These are phyloP conservation scores for Hortaea werneckii DNA, from an alignment of 2,329 filamentous ascomycete species.

Conservation along the genomic window DNA sequence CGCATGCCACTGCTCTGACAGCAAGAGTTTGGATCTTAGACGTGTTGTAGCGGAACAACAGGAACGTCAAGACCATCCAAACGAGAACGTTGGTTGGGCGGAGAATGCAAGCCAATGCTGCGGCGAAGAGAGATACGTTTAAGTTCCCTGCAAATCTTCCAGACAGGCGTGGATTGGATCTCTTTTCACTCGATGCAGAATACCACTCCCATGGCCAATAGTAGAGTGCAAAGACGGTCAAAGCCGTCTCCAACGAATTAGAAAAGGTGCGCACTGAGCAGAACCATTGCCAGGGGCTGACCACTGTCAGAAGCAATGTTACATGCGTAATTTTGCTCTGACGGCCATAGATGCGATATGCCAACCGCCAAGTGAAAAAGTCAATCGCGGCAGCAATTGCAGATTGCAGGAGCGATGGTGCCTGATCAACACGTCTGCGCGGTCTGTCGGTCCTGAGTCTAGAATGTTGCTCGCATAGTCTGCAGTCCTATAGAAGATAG, in stretches of 20 bases:
- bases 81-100: constrained; percentile 83
- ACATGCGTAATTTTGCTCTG: constrained; percentile 55
- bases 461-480: constrained; percentile 48
- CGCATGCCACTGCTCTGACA: constrained; percentile 17
- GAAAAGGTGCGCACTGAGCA: constrained; percentile 88
- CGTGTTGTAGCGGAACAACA: constrained; percentile 37
- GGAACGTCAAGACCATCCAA: constrained; percentile 59
- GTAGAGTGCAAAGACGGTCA: constrained; percentile 70
- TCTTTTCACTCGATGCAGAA: neutral
- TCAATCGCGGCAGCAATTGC: constrained; percentile 68
- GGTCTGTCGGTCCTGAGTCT: constrained; percentile 43
- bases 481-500: constrained; percentile 57
- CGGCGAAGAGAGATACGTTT: constrained; percentile 55
- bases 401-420: constrained; percentile 68
- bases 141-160: constrained; percentile 1
- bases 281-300: constrained; percentile 94
- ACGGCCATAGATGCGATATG: constrained; percentile 59
- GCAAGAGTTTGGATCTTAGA: constrained; percentile 9
- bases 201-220: constrained; percentile 69
- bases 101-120: constrained; percentile 72
- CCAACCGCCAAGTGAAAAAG: constrained; percentile 79
- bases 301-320: constrained; percentile 57
- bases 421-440: constrained; percentile 57
- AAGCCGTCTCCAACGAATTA: constrained; percentile 82
- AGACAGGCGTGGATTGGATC: neutral